Evolutionary conservation across 768 basidiomycete genomes (phyloP), one percentile per base, ranked within the genome.

Genomic region (Austroboletus eburneus): DNA sequence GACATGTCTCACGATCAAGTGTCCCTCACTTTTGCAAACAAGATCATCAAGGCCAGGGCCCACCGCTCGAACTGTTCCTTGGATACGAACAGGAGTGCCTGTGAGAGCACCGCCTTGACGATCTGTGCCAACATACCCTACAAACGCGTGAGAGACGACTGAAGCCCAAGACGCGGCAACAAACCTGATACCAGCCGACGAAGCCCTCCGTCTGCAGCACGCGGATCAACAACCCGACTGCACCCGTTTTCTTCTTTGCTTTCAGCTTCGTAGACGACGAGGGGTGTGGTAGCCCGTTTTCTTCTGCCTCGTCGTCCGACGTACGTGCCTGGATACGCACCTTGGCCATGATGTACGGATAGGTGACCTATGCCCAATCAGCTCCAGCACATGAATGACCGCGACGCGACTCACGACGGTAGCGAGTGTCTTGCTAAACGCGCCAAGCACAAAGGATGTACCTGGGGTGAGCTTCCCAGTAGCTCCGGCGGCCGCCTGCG

Each of bases 81-180:
- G 53, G 92, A 90, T 72, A 95, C 87, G 74, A 99, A 99, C 43
- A 98, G 70, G 53, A 99, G 74, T 2, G 93, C 95, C 66, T 99
- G 96, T 8, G 91, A 89, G 13, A 99, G 69, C 12, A 97, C 94
- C 0, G 95, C 96, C 66, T 99, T 99, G 42, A 82, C 77, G 47
- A 98, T 93, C 66, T 99, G 96, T 0, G 96, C 94, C 54, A 86
- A 77, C 88, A 99, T 94, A 10, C 96, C 96, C 86, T 94, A 34
- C 9, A n/a, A 7, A 44, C n/a, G n/a, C n/a, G n/a, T 9, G 27
- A 12, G n/a, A 25, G 29, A 29, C 29, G 29, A 7, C 29, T 7
- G 7, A 29, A 16, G 33, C 12, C 27, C 5, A 27, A 27, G 27
- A 27, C 27, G 27, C 27, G 27, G 16, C 16, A 5, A 34, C 16